Base-by-base conservation (phyloP, 2,329 filamentous ascomycete species). In the Talaromyces sp. region DNA sequence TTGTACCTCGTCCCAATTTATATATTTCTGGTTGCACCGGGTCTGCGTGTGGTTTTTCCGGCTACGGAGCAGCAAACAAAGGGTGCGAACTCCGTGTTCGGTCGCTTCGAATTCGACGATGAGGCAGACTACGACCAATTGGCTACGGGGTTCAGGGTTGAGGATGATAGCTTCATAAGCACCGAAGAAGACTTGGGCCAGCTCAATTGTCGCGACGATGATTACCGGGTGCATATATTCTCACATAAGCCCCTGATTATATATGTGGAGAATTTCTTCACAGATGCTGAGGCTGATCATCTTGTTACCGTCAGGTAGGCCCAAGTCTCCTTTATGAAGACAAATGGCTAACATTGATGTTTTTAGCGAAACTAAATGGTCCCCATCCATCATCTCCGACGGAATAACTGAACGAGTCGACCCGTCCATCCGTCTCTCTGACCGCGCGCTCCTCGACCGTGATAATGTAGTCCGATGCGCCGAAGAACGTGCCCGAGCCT, bases 241-340 rank as follows among this genome's bases (percentile, higher is more conserved):
- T 82, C 79, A 19, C 75, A 81, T 16, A 79, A 82, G 52, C 86
- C 86, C 2, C 72, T 88, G 66, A 77, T 88, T 7, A 77, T 88
- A 16, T 87, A 88, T 72, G 81, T 88, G 56, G 83, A 86, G 70
- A 76, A 79, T 41, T 88, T 87, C 71, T 66, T 88, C 41, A 81
- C 76, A 16, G 70, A 70, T 1, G 68, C 73, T 1, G 85, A 88
- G 72, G 78, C 79, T 13, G 73, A 78, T n/a, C 79, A 85, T 69
- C 73, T 87, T 35, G 74, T 87, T 8, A 71, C 76, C 4, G 76
- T 84, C 57, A 87, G 85, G 85, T 87, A 77, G 65, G 69, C 64
- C n/a, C 39, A 37, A 48, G 47, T 62, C 33, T 31, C 24, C 45
- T 10, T 16, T 9, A 16, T 14, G 3, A 22, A 6, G 31, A 2